Evolutionary conservation across 2,329 filamentous ascomycete species (phyloP), one percentile per base, ranked within the genome.

Genomic region (Aspergillus ustus): DNA sequence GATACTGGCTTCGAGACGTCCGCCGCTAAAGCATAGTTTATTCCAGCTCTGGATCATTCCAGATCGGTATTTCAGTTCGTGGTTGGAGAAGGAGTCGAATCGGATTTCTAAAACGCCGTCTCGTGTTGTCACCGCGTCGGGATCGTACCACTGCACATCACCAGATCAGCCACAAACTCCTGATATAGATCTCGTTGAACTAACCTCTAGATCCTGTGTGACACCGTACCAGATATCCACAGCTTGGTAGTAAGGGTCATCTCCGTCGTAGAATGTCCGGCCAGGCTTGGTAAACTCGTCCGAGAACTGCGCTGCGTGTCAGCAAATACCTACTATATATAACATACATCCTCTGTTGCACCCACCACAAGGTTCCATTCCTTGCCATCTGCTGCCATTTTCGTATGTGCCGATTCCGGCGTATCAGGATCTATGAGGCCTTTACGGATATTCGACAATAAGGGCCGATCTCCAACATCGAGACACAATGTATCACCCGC

Each of bases 21-120:
- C 89, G 34, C 88, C 88, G 63, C 89, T 90, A 78, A 91, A 91
- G 74, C 89, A 90, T 58, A 91, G 72, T 71, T 90, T 86, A 73
- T 91, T 91, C 89, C 89, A 91, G 11, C 86, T 89, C 69, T 91
- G 88, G 8, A 91, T 67, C 89, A 91, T 91, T n/a, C 88, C 88
- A 6, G 88, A 91, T 54, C 89, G 83, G 70, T 88, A 91, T 62
- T 89, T 82, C 22, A 90, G 77, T 52, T 83, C 83, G 71, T 91
- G 88, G 64, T 85, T 91, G 64, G 84, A 75, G 71, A 88, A 89
- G 7, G 83, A 80, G 70, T 90, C 87, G 67, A 91, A 89, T 50
- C 82, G 82, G 54, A 91, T 77, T 69, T 89, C 85, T 44, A 91
- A 79, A 1, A 84, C 83, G 28, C 89, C 89, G 65, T 88, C 81